phyloP scores from a whole-genome alignment of 345 rosid species.

The Eucalyptus cloeziana region DNA sequence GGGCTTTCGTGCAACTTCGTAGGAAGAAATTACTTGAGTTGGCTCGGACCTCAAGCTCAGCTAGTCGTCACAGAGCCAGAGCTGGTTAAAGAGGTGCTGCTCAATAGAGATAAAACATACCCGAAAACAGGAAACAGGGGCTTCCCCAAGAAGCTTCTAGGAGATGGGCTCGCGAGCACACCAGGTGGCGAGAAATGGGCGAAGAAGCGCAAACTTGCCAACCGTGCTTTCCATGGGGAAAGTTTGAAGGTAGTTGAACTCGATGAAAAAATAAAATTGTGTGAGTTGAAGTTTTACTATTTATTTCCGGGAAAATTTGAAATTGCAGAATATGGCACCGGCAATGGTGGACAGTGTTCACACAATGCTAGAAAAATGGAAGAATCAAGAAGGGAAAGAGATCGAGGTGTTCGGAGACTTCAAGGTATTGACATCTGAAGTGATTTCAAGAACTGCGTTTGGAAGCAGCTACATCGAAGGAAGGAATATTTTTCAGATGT shows the following conservation, averaged over 20 bases:
- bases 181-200: conserved; percentile 23
- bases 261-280: too few relatives aligned
- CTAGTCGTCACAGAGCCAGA: conserved; percentile 22
- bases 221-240: conserved; percentile 33
- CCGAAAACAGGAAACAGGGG: not conserved
- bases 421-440: conserved; percentile 27
- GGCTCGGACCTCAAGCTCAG: conserved; percentile 20
- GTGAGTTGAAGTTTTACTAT: not conserved
- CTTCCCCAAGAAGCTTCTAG: conserved; percentile 1
- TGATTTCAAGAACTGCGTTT: conserved; percentile 39
- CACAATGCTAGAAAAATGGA: conserved; percentile 32
- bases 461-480: conserved; percentile 40
- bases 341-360: conserved; percentile 22
- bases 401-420: conserved; percentile 23
- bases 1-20: not conserved
- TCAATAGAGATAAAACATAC: conserved; percentile 7
- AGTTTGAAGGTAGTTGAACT: conserved; percentile 12
- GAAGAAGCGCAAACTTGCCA: conserved; percentile 28
- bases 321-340: conserved; percentile 12
- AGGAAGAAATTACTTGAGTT: conserved; percentile 21
- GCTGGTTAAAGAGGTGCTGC: conserved; percentile 24
- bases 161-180: conserved; percentile 21
- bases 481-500: conserved; percentile 17
- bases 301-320: not conserved
- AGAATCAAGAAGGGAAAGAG: conserved; percentile 12